phyloP scores from a whole-genome alignment of 352 stramenopile genomes.

The Phytophthora rubi region DNA sequence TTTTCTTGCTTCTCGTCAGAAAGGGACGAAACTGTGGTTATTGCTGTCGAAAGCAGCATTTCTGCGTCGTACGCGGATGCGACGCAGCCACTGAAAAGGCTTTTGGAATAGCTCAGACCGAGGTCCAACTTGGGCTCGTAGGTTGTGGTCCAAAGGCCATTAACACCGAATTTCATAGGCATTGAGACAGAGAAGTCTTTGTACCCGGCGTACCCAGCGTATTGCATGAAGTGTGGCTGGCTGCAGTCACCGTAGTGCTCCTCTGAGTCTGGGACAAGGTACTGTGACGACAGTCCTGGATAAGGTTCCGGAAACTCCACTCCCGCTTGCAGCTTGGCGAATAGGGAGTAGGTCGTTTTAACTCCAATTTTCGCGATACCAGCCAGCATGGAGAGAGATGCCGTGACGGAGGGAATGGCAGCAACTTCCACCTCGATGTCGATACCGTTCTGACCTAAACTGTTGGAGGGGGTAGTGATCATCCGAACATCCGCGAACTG shows the following conservation, averaged over 20 bases:
- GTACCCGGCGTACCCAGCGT: not conserved
- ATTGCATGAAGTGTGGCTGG: not conserved
- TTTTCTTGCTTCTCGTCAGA: not conserved
- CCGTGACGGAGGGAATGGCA: not conserved
- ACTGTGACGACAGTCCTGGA: not conserved
- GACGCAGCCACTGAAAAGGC: not conserved
- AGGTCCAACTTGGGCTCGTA: not conserved
- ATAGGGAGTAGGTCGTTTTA: not conserved
- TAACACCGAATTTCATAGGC: not conserved
- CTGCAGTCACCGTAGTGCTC: not conserved
- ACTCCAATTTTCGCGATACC: not conserved
- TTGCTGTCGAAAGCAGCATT: not conserved
- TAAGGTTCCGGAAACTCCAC: not conserved
- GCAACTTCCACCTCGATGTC: slow-evolving; percentile 1
- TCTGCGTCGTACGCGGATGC: not conserved
- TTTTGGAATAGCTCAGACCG: not conserved
- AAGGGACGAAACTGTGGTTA: not conserved
- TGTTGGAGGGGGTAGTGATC: not conserved
- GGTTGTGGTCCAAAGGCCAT: not conserved
- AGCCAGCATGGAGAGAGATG: not conserved
- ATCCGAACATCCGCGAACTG: not conserved
- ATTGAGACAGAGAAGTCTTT: not conserved
- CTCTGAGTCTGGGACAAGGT: not conserved
- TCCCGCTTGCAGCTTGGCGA: not conserved
- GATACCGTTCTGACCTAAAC: not conserved